Conservation (phyloP, 2,329 filamentous ascomycete genomes). For the Aspergillaceae sp. region DNA sequence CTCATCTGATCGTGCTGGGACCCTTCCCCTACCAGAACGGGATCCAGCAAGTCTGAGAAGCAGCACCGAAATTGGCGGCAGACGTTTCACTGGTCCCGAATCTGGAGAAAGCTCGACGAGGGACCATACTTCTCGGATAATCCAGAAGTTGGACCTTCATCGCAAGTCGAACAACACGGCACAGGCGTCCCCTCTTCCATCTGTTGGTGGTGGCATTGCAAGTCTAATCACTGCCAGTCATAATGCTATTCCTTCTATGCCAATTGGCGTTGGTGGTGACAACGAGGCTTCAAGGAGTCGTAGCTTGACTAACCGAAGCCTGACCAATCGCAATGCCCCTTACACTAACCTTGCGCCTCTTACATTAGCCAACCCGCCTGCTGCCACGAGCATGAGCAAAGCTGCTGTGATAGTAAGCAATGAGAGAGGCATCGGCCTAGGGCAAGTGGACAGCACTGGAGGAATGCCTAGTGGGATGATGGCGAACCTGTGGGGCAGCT, state of each 20-base stretch:
- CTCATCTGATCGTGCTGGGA: constrained; percentile 52
- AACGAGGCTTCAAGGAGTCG: constrained; percentile 27
- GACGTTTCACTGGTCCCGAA: constrained; percentile 45
- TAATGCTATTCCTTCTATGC: constrained; percentile 55
- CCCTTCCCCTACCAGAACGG: constrained; percentile 55
- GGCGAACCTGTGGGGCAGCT: constrained; percentile 90
- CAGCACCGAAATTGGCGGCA: constrained; percentile 57
- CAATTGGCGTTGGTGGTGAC: constrained; percentile 24
- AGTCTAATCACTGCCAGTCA: constrained; percentile 80
- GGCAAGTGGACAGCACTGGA: constrained; percentile 53
- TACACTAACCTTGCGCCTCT: constrained; percentile 65
- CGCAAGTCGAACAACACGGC: constrained; percentile 61
- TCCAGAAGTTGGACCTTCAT: constrained; percentile 85
- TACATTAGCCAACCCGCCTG: constrained; percentile 74
- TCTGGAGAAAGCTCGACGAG: constrained; percentile 56
- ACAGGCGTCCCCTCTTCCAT: constrained; percentile 34
- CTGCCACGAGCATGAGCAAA: constrained; percentile 77
- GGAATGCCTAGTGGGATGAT: constrained; percentile 75
- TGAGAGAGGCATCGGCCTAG: constrained; percentile 60
- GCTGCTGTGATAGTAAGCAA: constrained; percentile 72
- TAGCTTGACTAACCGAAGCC: constrained; percentile 23
- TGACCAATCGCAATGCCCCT: constrained; percentile 38
- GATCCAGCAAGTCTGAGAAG: constrained; percentile 53
- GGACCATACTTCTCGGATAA: constrained; percentile 74
- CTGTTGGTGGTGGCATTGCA: constrained; percentile 61